Base-by-base conservation (phyloP, 2,329 filamentous ascomycete species). In the Lachnellula subtilissima region DNA sequence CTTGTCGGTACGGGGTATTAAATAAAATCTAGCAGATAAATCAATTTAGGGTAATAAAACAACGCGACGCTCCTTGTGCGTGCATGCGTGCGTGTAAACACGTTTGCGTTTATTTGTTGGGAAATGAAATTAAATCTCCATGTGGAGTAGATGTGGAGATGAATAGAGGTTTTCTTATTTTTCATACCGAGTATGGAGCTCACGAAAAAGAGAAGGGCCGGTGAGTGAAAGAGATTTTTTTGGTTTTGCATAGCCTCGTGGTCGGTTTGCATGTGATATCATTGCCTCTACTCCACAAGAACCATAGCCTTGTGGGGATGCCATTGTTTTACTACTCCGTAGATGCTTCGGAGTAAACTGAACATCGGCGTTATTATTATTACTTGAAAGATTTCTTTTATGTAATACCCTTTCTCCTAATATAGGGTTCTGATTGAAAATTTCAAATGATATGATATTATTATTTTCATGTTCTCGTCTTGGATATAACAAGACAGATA, bases 161-260 rank as follows among this genome's bases (percentile, higher is more conserved):
- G 35, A 32, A 50, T 25, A 39, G 14, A 37, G 9, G 4, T 25
- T 9, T 14, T 12, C 23, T 25, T 6, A 7, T 6, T 25, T 4
- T 7, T 25, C 25, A 23, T 23, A 53, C 3, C 37, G 37, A 28
- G 9, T 53, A 37, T 49, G 48, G 48, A 39, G 47, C 48, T 43
- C 39, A 35, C 28, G 42, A 50, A 25, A 36, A 45, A 42, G 32
- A 55, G 46, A 51, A 55, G 53, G 53, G 48, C 53, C 53, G 53
- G 39, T 55, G 12, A 40, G 17, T n/a, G 25, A 23, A 17, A 32
- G 40, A 6, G 36, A 35, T 35, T 48, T 47, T 17, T 6, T 19
- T 1, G 4, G 3, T 5, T n/a, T 11, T 39, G n/a, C 39, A 51
- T 19, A 55, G 53, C 48, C 53, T 55, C 37, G 48, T 43, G 9